Evolutionary conservation across 495 filamentous ascomycete genomes (phyloP).

Genomic region (Podospora anserina): DNA sequence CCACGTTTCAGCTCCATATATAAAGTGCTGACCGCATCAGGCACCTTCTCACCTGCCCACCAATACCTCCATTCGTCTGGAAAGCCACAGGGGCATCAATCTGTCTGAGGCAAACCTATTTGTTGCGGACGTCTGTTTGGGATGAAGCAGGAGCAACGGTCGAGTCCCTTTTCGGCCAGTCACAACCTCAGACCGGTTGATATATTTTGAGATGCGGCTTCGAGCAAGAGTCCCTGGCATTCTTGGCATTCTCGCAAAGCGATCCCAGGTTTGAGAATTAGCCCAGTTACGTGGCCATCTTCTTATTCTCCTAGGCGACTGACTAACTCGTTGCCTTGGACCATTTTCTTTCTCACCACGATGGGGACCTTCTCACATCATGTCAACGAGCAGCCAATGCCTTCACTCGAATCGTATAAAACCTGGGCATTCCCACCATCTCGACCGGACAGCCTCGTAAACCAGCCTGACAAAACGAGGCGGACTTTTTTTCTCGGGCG

Average conservation of each 20-base stretch:
- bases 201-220: neutral
- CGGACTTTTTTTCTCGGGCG: neutral
- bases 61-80: neutral
- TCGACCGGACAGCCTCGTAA: neutral
- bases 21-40: constrained; percentile 30
- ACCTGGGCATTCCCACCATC: no score
- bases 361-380: neutral
- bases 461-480: neutral
- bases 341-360: neutral
- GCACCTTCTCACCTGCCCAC: constrained; percentile 6
- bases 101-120: neutral
- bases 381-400: neutral
- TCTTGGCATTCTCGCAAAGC: neutral
- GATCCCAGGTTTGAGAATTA: neutral
- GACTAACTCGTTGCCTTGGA: neutral
- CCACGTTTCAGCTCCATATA: constrained; percentile 14
- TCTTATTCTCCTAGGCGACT: neutral
- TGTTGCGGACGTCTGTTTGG: neutral
- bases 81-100: constrained; percentile 5
- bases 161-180: neutral
- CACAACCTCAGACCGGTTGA: neutral
- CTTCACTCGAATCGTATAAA: neutral
- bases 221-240: neutral
- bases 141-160: neutral
- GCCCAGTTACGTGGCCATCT: neutral